Evolutionary conservation across 2,329 filamentous ascomycete genomes (phyloP), one percentile per base, ranked within the genome.

Genomic region (Aspergillus aculeatus): DNA sequence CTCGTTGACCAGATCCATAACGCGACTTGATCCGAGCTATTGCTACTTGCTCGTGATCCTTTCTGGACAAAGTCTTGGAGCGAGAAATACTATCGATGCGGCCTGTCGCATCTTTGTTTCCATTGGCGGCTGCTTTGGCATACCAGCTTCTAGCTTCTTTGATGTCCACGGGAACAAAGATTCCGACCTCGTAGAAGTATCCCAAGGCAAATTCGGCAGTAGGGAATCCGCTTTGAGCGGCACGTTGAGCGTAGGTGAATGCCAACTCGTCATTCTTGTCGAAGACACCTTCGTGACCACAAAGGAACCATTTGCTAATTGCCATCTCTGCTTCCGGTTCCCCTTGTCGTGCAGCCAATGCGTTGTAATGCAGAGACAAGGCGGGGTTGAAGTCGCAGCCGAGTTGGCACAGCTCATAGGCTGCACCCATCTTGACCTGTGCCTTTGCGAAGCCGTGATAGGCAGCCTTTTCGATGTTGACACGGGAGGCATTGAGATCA

Each of bases 271-370:
- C 95, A 70, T 97, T 98, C 82, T 98, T 98, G 61, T 91, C 86
- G 71, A 99, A 97, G 6, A 96, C 83, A 23, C 89, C 89, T 66
- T 98, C 94, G 65, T 95, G 93, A 2, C 95, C 95, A 70, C 96
- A 98, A 29, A 99, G 83, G 73, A 98, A 99, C 95, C 95, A 99
- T 76, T 96, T 95, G 77, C 94, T 98, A 62, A 99, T 92, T 29
- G 94, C 92, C 77, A 99, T 90, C 61, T 96, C 92, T 0, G 94
- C 95, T 74, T 99, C 95, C 0, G 92, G 83, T 69, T 98, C 92
- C 19, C 93, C 94, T 77, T 98, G 95, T 65, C 90, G 88, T 12
- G 95, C 90, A 23, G 95, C 94, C 32, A 99, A 83, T 41, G 92
- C 91, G 71, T 98, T 97, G 80, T 99, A 99, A 73, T 99, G 95